Percentiles rank a stretch among this genome's conserved stretches.
Conservation (phyloP, 208 protist species). For the Acanthamoeba lenticulata region DNA sequence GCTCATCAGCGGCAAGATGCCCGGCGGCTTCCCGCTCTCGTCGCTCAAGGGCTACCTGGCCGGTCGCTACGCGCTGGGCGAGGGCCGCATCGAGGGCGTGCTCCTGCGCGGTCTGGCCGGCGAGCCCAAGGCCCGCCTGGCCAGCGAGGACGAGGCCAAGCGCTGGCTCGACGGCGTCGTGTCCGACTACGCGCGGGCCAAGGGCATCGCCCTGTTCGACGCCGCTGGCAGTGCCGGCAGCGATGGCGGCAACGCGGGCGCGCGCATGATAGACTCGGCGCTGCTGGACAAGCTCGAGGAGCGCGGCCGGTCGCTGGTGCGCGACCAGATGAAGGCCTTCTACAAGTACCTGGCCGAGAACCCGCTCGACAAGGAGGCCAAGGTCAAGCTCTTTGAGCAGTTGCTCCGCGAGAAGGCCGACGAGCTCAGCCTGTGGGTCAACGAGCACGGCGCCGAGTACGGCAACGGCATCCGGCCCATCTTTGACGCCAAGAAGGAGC, state of each 20-base stretch:
- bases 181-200: constrained; percentile 65
- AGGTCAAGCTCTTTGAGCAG: constrained; percentile 67
- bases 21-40: constrained; percentile 80
- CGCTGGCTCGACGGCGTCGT: constrained; percentile 81
- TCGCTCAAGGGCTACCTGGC: constrained; percentile 75
- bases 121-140: constrained; percentile 80
- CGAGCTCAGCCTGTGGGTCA: constrained; percentile 59
- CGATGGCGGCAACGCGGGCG: not conserved
- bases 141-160: constrained; percentile 78
- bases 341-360: constrained; percentile 76
- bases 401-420: constrained; percentile 52
- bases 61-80: constrained; percentile 65
- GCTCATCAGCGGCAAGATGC: constrained; percentile 79
- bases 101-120: constrained; percentile 78
- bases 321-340: constrained; percentile 76
- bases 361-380: constrained; percentile 23
- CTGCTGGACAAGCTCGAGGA: constrained; percentile 39
- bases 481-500: constrained; percentile 78
- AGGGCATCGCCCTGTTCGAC: constrained; percentile 67
- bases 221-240: not conserved
- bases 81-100: constrained; percentile 77
- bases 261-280: constrained; percentile 10
- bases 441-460: constrained; percentile 80
- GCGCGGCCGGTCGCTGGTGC: constrained; percentile 64
- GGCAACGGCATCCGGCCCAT: constrained; percentile 78